A percentile compares a stretch with the other conserved stretches of the same genome.
These are phyloP conservation scores for Thamnidium elegans DNA, from an alignment of 192 early-diverging fungal genomes.

Conservation along the genomic window DNA sequence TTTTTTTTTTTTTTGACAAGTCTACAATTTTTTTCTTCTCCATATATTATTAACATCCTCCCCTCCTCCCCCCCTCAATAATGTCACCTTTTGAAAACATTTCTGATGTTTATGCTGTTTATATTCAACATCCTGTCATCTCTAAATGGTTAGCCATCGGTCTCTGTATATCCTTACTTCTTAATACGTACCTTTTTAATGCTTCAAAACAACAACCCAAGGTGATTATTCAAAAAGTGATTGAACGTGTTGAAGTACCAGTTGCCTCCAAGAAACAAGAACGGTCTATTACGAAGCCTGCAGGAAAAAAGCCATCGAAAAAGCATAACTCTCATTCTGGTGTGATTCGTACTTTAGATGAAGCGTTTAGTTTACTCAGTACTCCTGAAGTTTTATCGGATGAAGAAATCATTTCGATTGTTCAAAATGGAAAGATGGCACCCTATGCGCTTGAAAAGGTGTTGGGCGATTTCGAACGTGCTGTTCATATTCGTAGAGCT, in stretches of 20 bases:
- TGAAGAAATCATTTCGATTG: conserved; percentile 75
- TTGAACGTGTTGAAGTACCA: not conserved
- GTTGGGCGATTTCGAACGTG: conserved; percentile 73
- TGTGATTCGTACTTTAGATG: conserved; percentile 40
- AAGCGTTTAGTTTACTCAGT: conserved; percentile 43
- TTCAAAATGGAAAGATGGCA: conserved; percentile 68
- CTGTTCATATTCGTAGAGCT: conserved; percentile 78
- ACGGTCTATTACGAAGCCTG: not conserved
- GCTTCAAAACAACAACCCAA: conserved; percentile 53
- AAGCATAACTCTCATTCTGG: conserved; percentile 16
- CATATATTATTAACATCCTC: no score
- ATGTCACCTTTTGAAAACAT: no score
- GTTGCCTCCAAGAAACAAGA: not conserved
- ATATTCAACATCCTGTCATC: conserved; percentile 56
- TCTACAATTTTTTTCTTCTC: no score
- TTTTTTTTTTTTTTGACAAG: no score
- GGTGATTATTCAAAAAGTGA: conserved; percentile 12
- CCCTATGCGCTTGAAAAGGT: conserved; percentile 89
- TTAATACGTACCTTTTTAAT: conserved; percentile 61
- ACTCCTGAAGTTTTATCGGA: conserved; percentile 56
- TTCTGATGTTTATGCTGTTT: conserved; percentile 19
- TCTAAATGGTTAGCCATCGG: conserved; percentile 52
- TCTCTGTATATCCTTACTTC: conserved; percentile 47
- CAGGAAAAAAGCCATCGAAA: not conserved
- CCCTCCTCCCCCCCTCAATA: no score